Base-by-base conservation (phyloP, 2,329 filamentous ascomycete genomes). In the Stromatinia cepivora region DNA sequence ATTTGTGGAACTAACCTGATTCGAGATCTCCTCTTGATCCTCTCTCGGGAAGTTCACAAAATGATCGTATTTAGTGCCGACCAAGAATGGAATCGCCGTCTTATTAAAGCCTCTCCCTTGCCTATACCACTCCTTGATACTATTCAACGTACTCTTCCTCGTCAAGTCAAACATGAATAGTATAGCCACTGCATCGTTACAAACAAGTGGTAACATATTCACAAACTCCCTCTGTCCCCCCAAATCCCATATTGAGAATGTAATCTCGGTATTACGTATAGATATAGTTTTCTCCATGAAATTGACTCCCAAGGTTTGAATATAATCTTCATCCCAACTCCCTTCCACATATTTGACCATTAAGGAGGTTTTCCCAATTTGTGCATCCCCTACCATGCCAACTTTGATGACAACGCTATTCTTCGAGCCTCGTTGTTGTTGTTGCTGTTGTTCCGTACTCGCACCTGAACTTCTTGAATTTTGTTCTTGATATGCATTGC, bases 221-320 rank as follows among this genome's bases (percentile, higher is more conserved):
- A 99, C 95, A 78, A 99, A 99, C 82, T 99, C 95, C 78, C 95
- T 90, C 84, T 99, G 95, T 74, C 95, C 95, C 76, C 95, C 95
- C 68, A 99, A 82, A 84, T 99, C 95, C 95, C 95, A 99, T 79
- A 99, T 99, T 71, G 93, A 97, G 82, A 99, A 99, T 56, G 95
- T 99, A 80, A 99, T 99, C 82, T 99, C 95, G 22, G 95, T 99
- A 82, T 99, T 99, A 72, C 95, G 92, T 81, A 99, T 99, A 72
- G 93, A 97, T 79, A 99, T 99, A 48, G 95, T 99, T 86, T 99
- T 99, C 81, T 99, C 95, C 95, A 99, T 99, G 82, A 99, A 99
- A 81, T 99, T 99, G 81, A 99, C 95, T 75, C 95, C 95, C 57
- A 99, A 84, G 31, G 95, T 99, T 82, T 99, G 95, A 78, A 99